Evolutionary conservation across 352 stramenopile genomes (phyloP), one percentile per base, ranked within the genome.

Genomic region (Pythium diclinum): DNA sequence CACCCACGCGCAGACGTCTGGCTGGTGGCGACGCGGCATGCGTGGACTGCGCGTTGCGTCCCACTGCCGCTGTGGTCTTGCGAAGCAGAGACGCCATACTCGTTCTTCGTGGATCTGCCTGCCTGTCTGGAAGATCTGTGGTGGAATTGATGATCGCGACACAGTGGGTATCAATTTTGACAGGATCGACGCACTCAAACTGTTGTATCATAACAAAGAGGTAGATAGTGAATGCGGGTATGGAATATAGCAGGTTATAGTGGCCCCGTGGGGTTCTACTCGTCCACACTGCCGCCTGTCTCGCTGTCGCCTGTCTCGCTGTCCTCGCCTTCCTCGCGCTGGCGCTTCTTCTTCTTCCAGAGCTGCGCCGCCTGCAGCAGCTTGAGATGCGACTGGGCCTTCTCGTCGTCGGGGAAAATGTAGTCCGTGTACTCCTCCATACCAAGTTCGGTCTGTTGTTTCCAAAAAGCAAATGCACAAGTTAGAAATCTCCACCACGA

Each of bases 341-440:
- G 71, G 44, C 80, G 81, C 51, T 91, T 90, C 71, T 88, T 89
- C 60, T 96, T 79, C 76, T 99, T 99, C 97, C 97, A 99, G 62
- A 97, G 93, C 57, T 97, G 92, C 33, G 97, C 96, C 61, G 97
- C 97, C 74, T 99, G 92, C 56, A 99, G 81, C 71, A 99, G 89
- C 71, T 99, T 99, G 72, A 98, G 88, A 78, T 98, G 97, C 34
- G 91, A 88, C 55, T 92, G 90, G 3, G 92, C 89, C 71, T 97
- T 89, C 65, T 98, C 85, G 71, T 99, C 97, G 74, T 99, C 97
- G 6, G 97, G 97, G 84, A 99, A 99, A 56, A 98, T 85, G 73
- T 99, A 99, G 72, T 99, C 97, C 57, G 96, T 98, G 85, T 99
- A 99, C 71, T 99, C 97, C 76, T 99, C 97, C 83, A 94, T 86